Conservation (phyloP, 1,139 yeast genomes). For the Kluyveromyces sp. region DNA sequence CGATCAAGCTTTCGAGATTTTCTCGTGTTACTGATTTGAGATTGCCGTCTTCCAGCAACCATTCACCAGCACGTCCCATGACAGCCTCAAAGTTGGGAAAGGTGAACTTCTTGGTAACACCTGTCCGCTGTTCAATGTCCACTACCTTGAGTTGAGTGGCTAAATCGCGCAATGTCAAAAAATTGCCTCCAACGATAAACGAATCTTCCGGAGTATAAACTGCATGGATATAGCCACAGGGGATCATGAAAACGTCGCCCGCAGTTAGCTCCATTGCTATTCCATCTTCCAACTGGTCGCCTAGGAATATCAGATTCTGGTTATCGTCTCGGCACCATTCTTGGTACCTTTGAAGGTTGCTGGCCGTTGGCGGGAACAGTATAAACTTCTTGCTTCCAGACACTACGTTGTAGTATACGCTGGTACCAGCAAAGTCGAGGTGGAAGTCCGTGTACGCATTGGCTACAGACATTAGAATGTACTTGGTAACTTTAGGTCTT, state of each 20-base stretch:
- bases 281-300: conserved; percentile 45
- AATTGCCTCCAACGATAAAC: conserved; percentile 82
- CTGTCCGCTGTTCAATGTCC: conserved; percentile 56
- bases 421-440: conserved; percentile 87
- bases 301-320: conserved; percentile 54
- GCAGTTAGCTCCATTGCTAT: conserved; percentile 53
- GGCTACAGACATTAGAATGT: conserved; percentile 78
- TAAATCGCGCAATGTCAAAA: conserved; percentile 58
- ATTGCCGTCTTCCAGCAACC: conserved; percentile 12
- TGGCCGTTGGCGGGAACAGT: conserved; percentile 68
- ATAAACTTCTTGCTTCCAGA: conserved; percentile 67
- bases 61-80: conserved; percentile 32
- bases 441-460: conserved; percentile 86
- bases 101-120: conserved; percentile 68
- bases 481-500: conserved; percentile 71
- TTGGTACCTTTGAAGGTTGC: conserved; percentile 54
- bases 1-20: conserved; percentile 12
- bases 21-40: conserved; percentile 4
- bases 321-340: conserved; percentile 65
- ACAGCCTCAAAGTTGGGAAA: conserved; percentile 72
- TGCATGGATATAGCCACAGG: conserved; percentile 92
- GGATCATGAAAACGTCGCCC: conserved; percentile 77
- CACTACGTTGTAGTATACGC: conserved; percentile 79
- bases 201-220: conserved; percentile 81
- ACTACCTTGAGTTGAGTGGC: conserved; percentile 55